Percentiles rank a stretch among this genome's conserved stretches.
These are phyloP conservation scores for Ajuga chamaepitys DNA, from an alignment of 257 asterid species.

Conservation along the genomic window DNA sequence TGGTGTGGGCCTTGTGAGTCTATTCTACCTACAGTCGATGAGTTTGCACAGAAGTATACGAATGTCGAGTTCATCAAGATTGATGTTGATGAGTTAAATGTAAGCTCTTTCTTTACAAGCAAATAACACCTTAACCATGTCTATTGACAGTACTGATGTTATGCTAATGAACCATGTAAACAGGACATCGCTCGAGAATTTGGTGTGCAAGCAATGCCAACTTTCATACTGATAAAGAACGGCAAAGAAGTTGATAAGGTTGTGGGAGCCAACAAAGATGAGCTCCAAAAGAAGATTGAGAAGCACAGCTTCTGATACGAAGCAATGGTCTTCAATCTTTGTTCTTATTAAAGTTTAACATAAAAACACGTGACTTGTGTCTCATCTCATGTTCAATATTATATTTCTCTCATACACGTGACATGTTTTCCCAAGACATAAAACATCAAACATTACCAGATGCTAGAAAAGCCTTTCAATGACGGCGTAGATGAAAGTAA, in stretches of 20 bases:
- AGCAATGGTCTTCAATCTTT: constrained; percentile 1
- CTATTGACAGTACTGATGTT: not conserved
- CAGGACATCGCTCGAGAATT: constrained; percentile 66
- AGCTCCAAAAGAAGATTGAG: constrained; percentile 40
- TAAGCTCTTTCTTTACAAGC: constrained; percentile 18
- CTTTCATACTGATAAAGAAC: constrained; percentile 50
- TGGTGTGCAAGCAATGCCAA: constrained; percentile 60
- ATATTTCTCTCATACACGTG: too few relatives aligned
- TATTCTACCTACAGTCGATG: constrained; percentile 43
- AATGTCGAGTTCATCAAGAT: constrained; percentile 69
- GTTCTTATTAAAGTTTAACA: not conserved
- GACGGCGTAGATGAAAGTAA: not conserved
- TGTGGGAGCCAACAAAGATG: constrained; percentile 41
- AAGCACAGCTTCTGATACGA: constrained; percentile 32
- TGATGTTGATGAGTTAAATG: constrained; percentile 57
- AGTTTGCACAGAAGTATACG: constrained; percentile 39
- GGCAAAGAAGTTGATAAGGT: constrained; percentile 59
- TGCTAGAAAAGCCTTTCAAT: not conserved
- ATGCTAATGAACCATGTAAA: not conserved
- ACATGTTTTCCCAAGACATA: not conserved
- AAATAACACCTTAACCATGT: not conserved
- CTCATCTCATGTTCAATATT: too few relatives aligned
- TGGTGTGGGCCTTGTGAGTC: constrained; percentile 70
- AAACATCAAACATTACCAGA: not conserved
- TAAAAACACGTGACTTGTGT: too few relatives aligned